phyloP scores from a whole-genome alignment of 129 eudicot species.

The Heracleum sosnowskyi region DNA sequence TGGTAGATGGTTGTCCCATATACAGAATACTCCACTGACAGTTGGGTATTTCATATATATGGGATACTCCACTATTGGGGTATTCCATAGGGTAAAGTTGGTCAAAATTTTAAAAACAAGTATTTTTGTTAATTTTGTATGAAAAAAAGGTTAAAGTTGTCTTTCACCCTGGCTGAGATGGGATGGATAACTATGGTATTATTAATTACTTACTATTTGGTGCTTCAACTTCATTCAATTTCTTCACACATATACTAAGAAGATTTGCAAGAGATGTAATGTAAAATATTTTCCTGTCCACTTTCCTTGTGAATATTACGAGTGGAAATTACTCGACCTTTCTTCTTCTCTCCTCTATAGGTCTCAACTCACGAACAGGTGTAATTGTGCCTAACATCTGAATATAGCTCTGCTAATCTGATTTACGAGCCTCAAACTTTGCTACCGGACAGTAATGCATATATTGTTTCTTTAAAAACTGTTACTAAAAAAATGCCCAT shows the following conservation, averaged over 20 bases:
- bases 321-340: neutral
- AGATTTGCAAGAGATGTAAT: neutral
- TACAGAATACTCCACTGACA: too few relatives aligned
- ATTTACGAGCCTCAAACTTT: neutral
- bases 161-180: too few relatives aligned
- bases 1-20: too few relatives aligned
- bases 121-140: too few relatives aligned
- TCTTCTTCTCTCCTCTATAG: neutral
- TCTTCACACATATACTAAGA: neutral
- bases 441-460: neutral
- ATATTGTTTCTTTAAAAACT: neutral
- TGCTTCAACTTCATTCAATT: neutral
- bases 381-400: neutral
- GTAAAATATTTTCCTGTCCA: too few relatives aligned
- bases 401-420: neutral
- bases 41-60: too few relatives aligned
- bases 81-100: too few relatives aligned
- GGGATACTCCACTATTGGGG: too few relatives aligned
- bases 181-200: neutral
- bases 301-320: neutral
- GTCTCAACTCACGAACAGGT: neutral
- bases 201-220: neutral
- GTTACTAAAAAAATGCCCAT: neutral
- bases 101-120: too few relatives aligned
- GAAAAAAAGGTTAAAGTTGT: too few relatives aligned